Evolutionary conservation across 805 yeast species (phyloP).

Genomic region (Metschnikowia drakensbergensis): DNA sequence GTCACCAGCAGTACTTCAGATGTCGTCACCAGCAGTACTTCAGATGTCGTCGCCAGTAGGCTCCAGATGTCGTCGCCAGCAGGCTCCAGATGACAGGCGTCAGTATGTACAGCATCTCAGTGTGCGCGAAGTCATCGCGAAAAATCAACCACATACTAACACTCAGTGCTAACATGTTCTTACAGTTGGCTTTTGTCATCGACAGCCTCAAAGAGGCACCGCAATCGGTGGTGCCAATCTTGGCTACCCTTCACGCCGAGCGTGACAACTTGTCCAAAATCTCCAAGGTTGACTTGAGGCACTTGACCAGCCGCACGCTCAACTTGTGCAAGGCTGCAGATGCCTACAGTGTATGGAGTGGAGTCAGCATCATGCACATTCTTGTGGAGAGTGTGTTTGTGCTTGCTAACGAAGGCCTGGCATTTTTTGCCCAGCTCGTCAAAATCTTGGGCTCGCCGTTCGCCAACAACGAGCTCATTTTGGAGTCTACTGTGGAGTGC

Average conservation of each 20-base stretch:
- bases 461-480: constrained; percentile 32
- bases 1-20: too few relatives aligned
- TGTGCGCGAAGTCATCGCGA: constrained; percentile 1
- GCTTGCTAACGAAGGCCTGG: constrained; percentile 40
- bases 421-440: constrained; percentile 37
- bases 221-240: constrained; percentile 27
- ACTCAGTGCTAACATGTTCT: constrained; percentile 15
- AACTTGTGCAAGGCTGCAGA: constrained; percentile 44
- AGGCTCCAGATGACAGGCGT: too few relatives aligned
- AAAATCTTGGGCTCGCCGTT: constrained; percentile 39
- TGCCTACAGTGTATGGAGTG: constrained; percentile 51
- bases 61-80: too few relatives aligned
- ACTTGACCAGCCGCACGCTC: constrained; percentile 41
- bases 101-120: too few relatives aligned
- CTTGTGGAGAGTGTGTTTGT: constrained; percentile 28
- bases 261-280: constrained; percentile 35
- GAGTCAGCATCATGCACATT: constrained; percentile 49
- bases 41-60: too few relatives aligned
- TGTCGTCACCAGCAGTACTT: too few relatives aligned
- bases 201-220: constrained; percentile 26
- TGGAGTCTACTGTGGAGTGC: constrained; percentile 38
- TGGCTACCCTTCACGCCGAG: constrained; percentile 27
- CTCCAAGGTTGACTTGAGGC: constrained; percentile 48
- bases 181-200: constrained; percentile 23
- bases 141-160: neutral